Evolutionary conservation across 768 basidiomycete species (phyloP).

Genomic region (Russula ochroleuca): DNA sequence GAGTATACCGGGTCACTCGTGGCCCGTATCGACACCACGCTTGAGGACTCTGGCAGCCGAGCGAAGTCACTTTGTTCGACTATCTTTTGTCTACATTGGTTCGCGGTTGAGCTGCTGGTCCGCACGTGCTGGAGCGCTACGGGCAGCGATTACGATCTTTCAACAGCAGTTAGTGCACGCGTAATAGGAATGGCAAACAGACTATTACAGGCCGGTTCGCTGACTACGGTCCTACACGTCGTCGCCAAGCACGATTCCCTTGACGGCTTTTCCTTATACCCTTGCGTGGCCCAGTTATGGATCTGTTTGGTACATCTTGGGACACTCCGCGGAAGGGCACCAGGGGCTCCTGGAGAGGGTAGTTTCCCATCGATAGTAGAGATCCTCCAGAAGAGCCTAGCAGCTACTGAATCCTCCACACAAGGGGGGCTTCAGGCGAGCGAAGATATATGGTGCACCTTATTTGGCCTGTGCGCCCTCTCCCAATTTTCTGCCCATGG

Average conservation of each 20-base stretch:
- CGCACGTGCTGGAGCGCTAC: conserved; percentile 8
- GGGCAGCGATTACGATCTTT: conserved; percentile 12
- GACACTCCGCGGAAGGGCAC: conserved; percentile 22
- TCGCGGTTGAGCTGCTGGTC: conserved; percentile 22
- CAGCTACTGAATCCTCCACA: conserved; percentile 28
- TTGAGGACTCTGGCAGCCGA: conserved; percentile 7
- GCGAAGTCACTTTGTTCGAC: not conserved
- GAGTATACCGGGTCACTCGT: conserved; percentile 20
- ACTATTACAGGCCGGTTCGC: conserved; percentile 53
- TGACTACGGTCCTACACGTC: conserved; percentile 42
- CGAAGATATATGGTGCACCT: conserved; percentile 68
- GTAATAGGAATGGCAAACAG: conserved; percentile 26
- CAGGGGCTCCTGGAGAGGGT: conserved; percentile 18
- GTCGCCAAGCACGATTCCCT: conserved; percentile 33
- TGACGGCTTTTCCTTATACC: conserved; percentile 38
- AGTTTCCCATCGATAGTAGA: conserved; percentile 44
- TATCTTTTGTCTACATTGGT: conserved; percentile 21
- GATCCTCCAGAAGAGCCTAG: conserved; percentile 37
- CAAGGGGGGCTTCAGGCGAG: conserved; percentile 41
- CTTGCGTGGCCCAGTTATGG: conserved; percentile 65
- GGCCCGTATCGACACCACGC: conserved; percentile 19
- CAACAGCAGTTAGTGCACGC: conserved; percentile 9
- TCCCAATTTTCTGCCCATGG: conserved; percentile 73
- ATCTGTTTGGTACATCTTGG: conserved; percentile 56
- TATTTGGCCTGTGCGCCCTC: conserved; percentile 66